Percentiles rank a stretch among this genome's conserved stretches.
These are phyloP conservation scores for Skeletonema costatum DNA, from an alignment of 108 stramenopile species.

Conservation along the genomic window DNA sequence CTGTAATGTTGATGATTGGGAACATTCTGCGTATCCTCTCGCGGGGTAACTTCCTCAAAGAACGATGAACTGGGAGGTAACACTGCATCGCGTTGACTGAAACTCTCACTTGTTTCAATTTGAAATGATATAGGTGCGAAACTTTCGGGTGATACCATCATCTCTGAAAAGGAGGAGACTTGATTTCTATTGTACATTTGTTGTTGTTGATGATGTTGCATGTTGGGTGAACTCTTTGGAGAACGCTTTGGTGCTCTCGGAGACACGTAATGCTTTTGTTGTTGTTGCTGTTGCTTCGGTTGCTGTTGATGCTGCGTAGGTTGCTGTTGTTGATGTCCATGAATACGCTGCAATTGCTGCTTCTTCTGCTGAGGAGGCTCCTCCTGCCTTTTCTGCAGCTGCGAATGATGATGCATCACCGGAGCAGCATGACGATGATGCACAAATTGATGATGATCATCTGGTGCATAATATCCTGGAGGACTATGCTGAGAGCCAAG, in stretches of 20 bases:
- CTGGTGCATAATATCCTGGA: background rate
- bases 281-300: background rate
- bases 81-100: background rate
- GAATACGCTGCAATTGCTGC: background rate
- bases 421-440: background rate
- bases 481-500: background rate
- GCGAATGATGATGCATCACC: background rate
- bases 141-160: background rate
- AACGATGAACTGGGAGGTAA: background rate
- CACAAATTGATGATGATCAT: no score
- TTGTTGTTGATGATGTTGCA: background rate
- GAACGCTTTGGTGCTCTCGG: background rate
- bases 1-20: background rate
- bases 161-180: background rate
- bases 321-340: background rate
- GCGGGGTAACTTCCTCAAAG: background rate
- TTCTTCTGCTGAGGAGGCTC: background rate
- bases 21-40: background rate
- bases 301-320: background rate
- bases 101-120: background rate
- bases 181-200: background rate
- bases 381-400: background rate
- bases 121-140: background rate
- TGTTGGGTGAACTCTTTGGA: background rate
- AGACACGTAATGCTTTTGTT: background rate